Percentiles rank a stretch among this genome's conserved stretches.
These are phyloP conservation scores for Phellopilus nigrolimitatus DNA, from an alignment of 1,284 basidiomycete species.

Conservation along the genomic window DNA sequence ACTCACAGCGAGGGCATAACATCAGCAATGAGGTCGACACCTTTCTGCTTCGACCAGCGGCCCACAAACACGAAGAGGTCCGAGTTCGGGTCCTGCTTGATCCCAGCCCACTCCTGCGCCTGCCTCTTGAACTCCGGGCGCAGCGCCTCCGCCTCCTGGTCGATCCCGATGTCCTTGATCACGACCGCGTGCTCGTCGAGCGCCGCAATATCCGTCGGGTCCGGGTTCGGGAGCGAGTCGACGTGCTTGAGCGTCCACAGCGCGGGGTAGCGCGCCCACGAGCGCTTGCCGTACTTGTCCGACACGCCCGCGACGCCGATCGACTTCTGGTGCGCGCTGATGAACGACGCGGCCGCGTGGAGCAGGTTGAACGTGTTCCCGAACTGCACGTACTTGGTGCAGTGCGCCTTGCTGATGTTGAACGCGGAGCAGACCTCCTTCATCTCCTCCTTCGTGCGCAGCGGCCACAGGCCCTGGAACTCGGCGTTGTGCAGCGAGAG, in stretches of 20 bases:
- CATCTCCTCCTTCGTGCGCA: slow-evolving; percentile 94
- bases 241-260: slow-evolving; percentile 93
- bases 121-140: slow-evolving; percentile 86
- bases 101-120: slow-evolving; percentile 90
- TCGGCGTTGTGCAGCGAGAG: slow-evolving; percentile 94
- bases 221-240: slow-evolving; percentile 89
- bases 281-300: slow-evolving; percentile 93
- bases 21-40: slow-evolving; percentile 91
- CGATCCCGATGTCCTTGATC: slow-evolving; percentile 72
- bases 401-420: slow-evolving; percentile 92
- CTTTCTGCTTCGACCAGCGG: slow-evolving; percentile 96
- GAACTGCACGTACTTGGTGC: slow-evolving; percentile 94
- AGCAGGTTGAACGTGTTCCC: slow-evolving; percentile 94
- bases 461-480: slow-evolving; percentile 93
- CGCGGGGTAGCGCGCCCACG: slow-evolving; percentile 91
- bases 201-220: slow-evolving; percentile 89
- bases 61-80: slow-evolving; percentile 94
- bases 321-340: slow-evolving; percentile 87
- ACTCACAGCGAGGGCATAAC: slow-evolving; percentile 83
- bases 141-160: slow-evolving; percentile 77
- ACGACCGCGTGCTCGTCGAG: slow-evolving; percentile 74
- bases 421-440: slow-evolving; percentile 96
- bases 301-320: slow-evolving; percentile 92
- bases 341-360: slow-evolving; percentile 87
- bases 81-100: slow-evolving; percentile 84